phyloP scores from a whole-genome alignment of 495 filamentous ascomycete genomes.

The Aspergillus steynii region DNA sequence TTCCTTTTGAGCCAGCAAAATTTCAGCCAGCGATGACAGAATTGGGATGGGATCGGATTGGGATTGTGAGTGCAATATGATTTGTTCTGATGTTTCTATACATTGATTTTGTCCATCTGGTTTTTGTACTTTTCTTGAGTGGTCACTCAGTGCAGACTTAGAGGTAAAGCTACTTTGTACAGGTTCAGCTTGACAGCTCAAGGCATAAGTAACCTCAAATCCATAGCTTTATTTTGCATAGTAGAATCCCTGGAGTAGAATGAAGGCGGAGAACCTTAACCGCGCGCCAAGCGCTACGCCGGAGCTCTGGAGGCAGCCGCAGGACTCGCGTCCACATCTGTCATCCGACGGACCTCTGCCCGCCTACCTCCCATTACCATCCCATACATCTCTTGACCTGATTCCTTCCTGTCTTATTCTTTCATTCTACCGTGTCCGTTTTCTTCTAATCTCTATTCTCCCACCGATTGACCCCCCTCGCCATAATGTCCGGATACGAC shows the following conservation, averaged over 20 bases:
- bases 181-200: too few relatives aligned
- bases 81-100: slow-evolving; percentile 26
- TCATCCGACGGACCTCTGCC: slow-evolving; percentile 24
- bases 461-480: slow-evolving; percentile 10
- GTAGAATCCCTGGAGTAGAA: too few relatives aligned
- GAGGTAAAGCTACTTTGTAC: not conserved
- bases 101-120: slow-evolving; percentile 6
- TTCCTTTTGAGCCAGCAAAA: slow-evolving; percentile 43
- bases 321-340: slow-evolving; percentile 30
- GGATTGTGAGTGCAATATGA: slow-evolving; percentile 40
- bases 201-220: too few relatives aligned
- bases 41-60: slow-evolving; percentile 24
- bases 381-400: slow-evolving; percentile 22
- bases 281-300: slow-evolving; percentile 27
- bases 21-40: slow-evolving; percentile 20
- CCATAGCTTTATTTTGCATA: too few relatives aligned
- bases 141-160: slow-evolving; percentile 13
- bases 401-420: slow-evolving; percentile 6
- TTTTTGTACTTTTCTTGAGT: slow-evolving; percentile 13
- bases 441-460: too few relatives aligned
- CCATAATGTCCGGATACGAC: slow-evolving; percentile 87
- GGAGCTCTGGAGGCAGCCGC: slow-evolving; percentile 31
- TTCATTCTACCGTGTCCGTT: not conserved
- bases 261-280: slow-evolving; percentile 10
- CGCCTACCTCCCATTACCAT: slow-evolving; percentile 13